Percentiles rank a stretch among this genome's conserved stretches.
phyloP scores from a whole-genome alignment of 371 early-diverging fungal species.

The Lichtheimia ornata region DNA sequence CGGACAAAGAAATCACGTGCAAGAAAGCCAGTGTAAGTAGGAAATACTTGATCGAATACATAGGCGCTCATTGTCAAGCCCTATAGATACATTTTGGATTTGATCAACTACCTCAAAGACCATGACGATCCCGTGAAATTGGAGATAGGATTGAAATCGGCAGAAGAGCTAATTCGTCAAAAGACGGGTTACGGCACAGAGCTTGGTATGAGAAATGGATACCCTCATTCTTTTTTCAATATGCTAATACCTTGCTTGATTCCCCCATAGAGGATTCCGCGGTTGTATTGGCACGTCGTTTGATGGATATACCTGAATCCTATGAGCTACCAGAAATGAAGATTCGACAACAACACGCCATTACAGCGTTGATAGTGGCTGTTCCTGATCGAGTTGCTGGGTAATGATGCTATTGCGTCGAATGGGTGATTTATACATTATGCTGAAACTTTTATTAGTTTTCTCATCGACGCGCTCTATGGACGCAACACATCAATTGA shows the following conservation, averaged over 20 bases:
- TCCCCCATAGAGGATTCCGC: constrained; percentile 31
- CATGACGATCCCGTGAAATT: constrained; percentile 42
- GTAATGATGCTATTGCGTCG: constrained; percentile 14
- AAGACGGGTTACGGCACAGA: constrained; percentile 39
- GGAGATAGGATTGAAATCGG: constrained; percentile 41
- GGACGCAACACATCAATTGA: constrained; percentile 37
- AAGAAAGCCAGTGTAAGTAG: constrained; percentile 24
- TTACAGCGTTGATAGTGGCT: constrained; percentile 37
- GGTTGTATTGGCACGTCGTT: constrained; percentile 24
- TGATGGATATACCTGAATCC: constrained; percentile 33
- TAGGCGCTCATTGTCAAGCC: neutral
- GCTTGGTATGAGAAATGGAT: constrained; percentile 26
- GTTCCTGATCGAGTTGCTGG: constrained; percentile 30
- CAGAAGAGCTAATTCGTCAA: constrained; percentile 42
- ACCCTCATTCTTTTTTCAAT: too few relatives aligned
- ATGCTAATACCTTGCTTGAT: neutral
- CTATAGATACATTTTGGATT: constrained; percentile 42
- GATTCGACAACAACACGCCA: constrained; percentile 25
- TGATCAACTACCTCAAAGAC: constrained; percentile 37
- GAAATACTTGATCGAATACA: too few relatives aligned
- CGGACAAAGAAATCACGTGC: constrained; percentile 17
- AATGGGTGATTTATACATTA: neutral
- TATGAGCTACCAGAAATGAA: constrained; percentile 33
- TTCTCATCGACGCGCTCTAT: constrained; percentile 41
- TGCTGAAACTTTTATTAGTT: constrained; percentile 12